Evolutionary conservation across 1,284 basidiomycete species (phyloP).

Genomic region (Pseudozyma sp.): DNA sequence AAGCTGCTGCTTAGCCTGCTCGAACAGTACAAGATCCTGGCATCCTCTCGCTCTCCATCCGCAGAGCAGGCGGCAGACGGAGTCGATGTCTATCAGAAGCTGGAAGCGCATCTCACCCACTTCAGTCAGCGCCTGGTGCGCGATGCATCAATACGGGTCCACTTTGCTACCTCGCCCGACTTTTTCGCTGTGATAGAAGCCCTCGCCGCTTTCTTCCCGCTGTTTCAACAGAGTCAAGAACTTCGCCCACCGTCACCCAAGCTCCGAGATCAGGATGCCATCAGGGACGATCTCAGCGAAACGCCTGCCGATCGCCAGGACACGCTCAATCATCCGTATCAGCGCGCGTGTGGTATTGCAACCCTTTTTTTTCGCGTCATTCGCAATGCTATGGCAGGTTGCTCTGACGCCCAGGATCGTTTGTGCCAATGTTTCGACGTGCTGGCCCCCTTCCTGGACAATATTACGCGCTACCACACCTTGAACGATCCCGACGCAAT

Average conservation of each 20-base stretch:
- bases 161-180: not conserved
- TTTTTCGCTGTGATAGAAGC: not conserved
- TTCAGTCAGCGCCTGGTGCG: slow-evolving; percentile 15
- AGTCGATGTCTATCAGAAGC: slow-evolving; percentile 8
- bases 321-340: slow-evolving; percentile 9
- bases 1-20: slow-evolving; percentile 2
- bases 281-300: not conserved
- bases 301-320: not conserved
- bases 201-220: not conserved
- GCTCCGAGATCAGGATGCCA: not conserved
- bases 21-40: slow-evolving; percentile 5
- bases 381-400: slow-evolving; percentile 34
- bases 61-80: not conserved
- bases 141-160: not conserved
- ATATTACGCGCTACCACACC: slow-evolving; percentile 35
- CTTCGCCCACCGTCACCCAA: slow-evolving; percentile 3
- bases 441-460: slow-evolving; percentile 22
- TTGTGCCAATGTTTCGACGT: slow-evolving; percentile 14
- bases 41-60: not conserved
- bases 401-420: slow-evolving; percentile 18
- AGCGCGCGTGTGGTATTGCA: slow-evolving; percentile 10
- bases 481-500: slow-evolving; percentile 31
- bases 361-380: slow-evolving; percentile 18
- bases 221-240: slow-evolving; percentile 11
- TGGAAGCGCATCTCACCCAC: slow-evolving; percentile 12